Conservation (phyloP, 2,329 filamentous ascomycete genomes). For the Exophiala sp. region DNA sequence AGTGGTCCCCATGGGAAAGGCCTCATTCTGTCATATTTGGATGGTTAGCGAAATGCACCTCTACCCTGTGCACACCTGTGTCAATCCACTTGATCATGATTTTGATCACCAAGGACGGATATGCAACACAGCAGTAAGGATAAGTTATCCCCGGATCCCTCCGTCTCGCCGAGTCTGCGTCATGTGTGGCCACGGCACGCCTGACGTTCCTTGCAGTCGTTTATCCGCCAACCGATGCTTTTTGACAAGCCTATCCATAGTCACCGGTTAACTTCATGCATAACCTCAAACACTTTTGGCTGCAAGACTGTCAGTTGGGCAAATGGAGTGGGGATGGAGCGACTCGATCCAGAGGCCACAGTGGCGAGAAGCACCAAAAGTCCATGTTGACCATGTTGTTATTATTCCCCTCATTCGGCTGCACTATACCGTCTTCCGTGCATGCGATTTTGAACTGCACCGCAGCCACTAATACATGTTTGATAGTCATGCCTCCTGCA, state of each 20-base stretch:
- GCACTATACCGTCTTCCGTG: not conserved
- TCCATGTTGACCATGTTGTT: not conserved
- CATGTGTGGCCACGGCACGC: constrained; percentile 11
- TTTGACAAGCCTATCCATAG: not conserved
- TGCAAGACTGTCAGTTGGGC: too few species aligned
- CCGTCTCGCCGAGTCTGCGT: not conserved
- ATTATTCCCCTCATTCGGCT: not conserved
- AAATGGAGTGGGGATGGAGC: not conserved
- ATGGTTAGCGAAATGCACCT: too few species aligned
- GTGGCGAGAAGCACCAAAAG: not conserved
- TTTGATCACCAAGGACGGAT: not conserved
- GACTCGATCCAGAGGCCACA: not conserved
- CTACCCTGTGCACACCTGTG: too few species aligned
- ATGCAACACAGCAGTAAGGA: not conserved
- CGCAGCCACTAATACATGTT: not conserved
- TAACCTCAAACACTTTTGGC: not conserved
- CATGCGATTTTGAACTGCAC: not conserved
- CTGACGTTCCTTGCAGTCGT: constrained; percentile 9
- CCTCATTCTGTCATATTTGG: too few species aligned
- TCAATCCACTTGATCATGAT: too few species aligned
- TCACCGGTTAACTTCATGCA: constrained; percentile 9
- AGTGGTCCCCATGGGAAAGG: too few species aligned
- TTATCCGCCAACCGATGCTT: constrained; percentile 3
- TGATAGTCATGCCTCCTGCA: too few species aligned
- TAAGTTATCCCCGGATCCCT: not conserved